These are phyloP conservation scores for Colletotrichum sp. DNA, from an alignment of 2,329 filamentous ascomycete species.

Conservation along the genomic window DNA sequence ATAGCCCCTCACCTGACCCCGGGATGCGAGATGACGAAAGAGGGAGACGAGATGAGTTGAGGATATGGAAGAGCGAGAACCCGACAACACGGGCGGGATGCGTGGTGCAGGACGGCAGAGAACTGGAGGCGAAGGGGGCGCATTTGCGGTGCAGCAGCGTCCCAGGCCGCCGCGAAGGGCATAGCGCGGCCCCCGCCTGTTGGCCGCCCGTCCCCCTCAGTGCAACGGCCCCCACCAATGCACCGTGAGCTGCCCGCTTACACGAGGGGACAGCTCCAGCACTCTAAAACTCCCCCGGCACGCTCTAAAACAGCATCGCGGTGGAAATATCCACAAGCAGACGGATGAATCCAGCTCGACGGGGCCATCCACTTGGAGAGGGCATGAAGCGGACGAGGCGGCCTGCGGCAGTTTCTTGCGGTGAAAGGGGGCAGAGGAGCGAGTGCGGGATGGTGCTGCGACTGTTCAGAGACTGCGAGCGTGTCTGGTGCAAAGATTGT, in stretches of 20 bases:
- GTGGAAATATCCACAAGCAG: not conserved
- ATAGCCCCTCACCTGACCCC: not conserved
- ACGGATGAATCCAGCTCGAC: not conserved
- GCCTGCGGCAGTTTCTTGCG: not conserved
- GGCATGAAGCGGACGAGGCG: not conserved
- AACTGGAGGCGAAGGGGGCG: slow-evolving; percentile 7
- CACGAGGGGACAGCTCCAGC: not conserved
- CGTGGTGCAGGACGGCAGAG: not conserved
- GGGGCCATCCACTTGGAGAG: not conserved
- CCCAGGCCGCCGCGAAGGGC: not conserved
- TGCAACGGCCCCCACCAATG: not conserved
- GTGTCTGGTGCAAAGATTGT: not conserved
- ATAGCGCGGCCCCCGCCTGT: not conserved
- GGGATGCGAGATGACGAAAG: not conserved
- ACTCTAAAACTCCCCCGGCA: not conserved
- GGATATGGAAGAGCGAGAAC: not conserved
- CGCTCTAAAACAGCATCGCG: not conserved
- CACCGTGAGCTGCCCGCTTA: not conserved
- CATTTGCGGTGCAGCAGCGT: not conserved
- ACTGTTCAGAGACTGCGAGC: not conserved
- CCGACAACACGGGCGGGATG: not conserved
- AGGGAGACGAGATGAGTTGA: not conserved
- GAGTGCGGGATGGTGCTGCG: not conserved
- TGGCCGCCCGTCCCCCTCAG: not conserved
- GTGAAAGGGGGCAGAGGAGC: not conserved